Conservation (phyloP, 2,329 filamentous ascomycete genomes). For the Arachnomyces sp. region DNA sequence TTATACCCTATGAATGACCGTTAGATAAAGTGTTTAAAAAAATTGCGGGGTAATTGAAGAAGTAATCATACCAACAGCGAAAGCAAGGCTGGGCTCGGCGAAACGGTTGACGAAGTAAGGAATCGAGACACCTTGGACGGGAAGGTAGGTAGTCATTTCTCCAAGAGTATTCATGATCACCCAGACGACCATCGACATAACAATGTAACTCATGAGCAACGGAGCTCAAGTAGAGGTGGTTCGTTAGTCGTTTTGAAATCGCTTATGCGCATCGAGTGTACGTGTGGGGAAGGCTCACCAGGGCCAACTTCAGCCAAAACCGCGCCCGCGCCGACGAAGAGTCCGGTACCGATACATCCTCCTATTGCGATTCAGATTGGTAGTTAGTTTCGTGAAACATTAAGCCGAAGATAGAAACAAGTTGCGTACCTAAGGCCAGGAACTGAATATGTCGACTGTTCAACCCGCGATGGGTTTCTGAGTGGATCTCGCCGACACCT, state of each 20-base stretch:
- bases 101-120: conserved; percentile 50
- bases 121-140: conserved; percentile 45
- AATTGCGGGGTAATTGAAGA: background rate
- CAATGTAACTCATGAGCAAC: conserved; percentile 30
- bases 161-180: conserved; percentile 41
- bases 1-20: conserved; percentile 40
- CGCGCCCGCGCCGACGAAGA: conserved; percentile 46
- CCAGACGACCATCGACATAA: conserved; percentile 31
- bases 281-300: conserved; percentile 9
- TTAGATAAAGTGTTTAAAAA: background rate
- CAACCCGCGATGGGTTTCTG: conserved; percentile 16
- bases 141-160: conserved; percentile 53
- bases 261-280: background rate
- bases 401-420: conserved; percentile 10
- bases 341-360: conserved; percentile 43
- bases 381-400: background rate
- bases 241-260: background rate
- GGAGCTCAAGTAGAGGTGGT: conserved; percentile 17
- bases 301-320: conserved; percentile 44
- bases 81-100: conserved; percentile 51
- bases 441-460: conserved; percentile 25
- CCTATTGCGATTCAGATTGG: conserved; percentile 3
- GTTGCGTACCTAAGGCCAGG: conserved; percentile 14
- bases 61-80: conserved; percentile 31
- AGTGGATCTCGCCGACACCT: conserved; percentile 1